phyloP scores from a whole-genome alignment of 805 yeast species.

The Candida xyloterini region DNA sequence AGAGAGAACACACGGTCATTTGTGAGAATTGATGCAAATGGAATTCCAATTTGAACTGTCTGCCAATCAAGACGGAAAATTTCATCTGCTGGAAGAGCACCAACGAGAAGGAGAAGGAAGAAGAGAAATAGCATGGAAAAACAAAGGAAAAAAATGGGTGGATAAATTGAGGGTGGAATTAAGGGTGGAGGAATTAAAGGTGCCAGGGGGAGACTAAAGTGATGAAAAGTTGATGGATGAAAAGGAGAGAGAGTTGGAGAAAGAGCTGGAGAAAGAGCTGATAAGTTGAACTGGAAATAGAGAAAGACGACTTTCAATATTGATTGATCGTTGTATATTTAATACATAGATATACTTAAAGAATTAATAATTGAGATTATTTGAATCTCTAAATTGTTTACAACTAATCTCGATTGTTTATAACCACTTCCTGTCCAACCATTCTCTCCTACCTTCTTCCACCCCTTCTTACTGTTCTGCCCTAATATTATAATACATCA shows the following conservation, averaged over 20 bases:
- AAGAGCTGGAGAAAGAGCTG: too few relatives aligned
- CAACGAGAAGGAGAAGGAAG: conserved; percentile 8
- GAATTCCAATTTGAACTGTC: conserved; percentile 41
- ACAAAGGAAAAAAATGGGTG: background rate
- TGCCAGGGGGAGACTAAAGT: background rate
- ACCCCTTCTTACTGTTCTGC: background rate
- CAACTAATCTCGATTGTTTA: too few relatives aligned
- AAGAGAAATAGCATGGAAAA: conserved; percentile 6
- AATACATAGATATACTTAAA: too few relatives aligned
- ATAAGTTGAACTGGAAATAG: too few relatives aligned
- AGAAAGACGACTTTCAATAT: too few relatives aligned
- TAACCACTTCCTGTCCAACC: too few relatives aligned
- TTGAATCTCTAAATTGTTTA: too few relatives aligned
- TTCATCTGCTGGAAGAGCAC: conserved; percentile 40
- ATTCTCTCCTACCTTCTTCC: too few relatives aligned
- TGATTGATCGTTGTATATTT: too few relatives aligned
- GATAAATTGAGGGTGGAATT: background rate
- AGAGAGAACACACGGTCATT: conserved; percentile 24
- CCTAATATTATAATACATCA: too few relatives aligned
- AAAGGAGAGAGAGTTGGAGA: background rate
- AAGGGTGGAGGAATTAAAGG: background rate
- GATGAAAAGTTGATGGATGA: background rate
- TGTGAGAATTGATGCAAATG: conserved; percentile 20
- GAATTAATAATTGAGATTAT: too few relatives aligned
- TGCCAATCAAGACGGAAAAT: conserved; percentile 58